These are phyloP conservation scores for Saccharomyces kudriavzevii DNA, from an alignment of 805 yeast genomes.

Conservation along the genomic window DNA sequence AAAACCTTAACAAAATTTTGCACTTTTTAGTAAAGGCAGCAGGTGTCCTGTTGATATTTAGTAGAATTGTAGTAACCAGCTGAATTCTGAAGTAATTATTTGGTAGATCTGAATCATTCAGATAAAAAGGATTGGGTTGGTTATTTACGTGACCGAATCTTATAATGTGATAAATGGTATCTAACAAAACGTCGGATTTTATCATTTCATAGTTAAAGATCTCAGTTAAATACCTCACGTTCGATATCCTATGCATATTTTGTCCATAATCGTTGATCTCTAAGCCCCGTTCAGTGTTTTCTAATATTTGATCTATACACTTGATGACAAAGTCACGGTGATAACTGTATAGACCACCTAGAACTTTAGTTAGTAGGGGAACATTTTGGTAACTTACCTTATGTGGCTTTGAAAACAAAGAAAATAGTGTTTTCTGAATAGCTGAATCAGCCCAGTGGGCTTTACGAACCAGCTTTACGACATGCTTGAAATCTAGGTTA, in stretches of 20 bases:
- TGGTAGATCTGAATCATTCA: conserved; percentile 47
- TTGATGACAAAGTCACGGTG: conserved; percentile 36
- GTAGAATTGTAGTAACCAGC: conserved; percentile 40
- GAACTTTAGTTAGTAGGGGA: conserved; percentile 39
- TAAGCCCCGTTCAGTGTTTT: conserved; percentile 55
- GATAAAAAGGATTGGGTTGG: conserved; percentile 40
- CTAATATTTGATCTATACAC: conserved; percentile 57
- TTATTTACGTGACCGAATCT: conserved; percentile 59
- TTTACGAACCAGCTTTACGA: conserved; percentile 34
- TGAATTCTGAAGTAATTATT: conserved; percentile 67
- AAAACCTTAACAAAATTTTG: conserved; percentile 42
- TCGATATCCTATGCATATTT: conserved; percentile 55
- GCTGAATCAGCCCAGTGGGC: conserved; percentile 41
- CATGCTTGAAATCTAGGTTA: conserved; percentile 27
- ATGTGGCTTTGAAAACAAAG: conserved; percentile 51
- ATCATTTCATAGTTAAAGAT: conserved; percentile 44
- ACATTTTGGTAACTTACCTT: conserved; percentile 52
- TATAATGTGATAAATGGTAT: conserved; percentile 47
- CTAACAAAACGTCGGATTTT: conserved; percentile 38
- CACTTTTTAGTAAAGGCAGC: conserved; percentile 23
- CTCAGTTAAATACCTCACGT: conserved; percentile 52
- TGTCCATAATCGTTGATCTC: conserved; percentile 53
- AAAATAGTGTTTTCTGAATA: conserved; percentile 29
- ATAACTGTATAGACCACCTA: conserved; percentile 31
- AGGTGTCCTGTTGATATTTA: conserved; percentile 21